Percentiles rank a stretch among this genome's conserved stretches.
Evolutionary conservation across 2,329 filamentous ascomycete genomes (phyloP).

Genomic region (Ophiostoma angusticollis): DNA sequence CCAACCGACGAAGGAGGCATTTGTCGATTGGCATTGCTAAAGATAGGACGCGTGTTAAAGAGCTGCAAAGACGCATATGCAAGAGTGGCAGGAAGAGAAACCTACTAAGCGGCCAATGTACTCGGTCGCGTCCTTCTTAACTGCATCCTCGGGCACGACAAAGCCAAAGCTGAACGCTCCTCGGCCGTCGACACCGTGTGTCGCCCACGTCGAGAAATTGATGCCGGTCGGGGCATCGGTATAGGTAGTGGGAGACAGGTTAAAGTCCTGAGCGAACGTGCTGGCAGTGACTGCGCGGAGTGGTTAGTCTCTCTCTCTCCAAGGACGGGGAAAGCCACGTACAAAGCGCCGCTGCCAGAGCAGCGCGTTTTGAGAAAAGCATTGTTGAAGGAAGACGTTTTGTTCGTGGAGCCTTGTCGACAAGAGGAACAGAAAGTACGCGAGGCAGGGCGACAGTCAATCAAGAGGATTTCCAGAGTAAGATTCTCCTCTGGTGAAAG

Average conservation of each 20-base stretch:
- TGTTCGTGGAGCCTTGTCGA: too few relatives aligned
- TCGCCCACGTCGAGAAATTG: conserved; percentile 10
- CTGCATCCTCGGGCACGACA: conserved; percentile 36
- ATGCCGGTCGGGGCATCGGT: conserved; percentile 9
- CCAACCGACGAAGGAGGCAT: conserved; percentile 38
- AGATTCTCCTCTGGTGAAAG: too few relatives aligned
- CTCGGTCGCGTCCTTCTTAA: conserved; percentile 35
- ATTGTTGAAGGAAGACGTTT: too few relatives aligned
- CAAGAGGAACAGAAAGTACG: too few relatives aligned
- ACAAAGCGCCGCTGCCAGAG: too few relatives aligned
- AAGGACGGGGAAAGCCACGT: too few relatives aligned
- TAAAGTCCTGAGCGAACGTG: background rate
- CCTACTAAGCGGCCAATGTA: conserved; percentile 46
- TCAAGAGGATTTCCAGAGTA: too few relatives aligned
- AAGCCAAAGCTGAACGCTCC: conserved; percentile 32
- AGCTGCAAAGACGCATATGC: too few relatives aligned
- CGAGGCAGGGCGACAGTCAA: too few relatives aligned
- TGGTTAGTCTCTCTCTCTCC: too few relatives aligned
- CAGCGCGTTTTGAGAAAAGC: too few relatives aligned
- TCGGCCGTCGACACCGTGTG: background rate
- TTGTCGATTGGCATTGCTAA: conserved; percentile 32
- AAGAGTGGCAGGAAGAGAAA: conserved; percentile 8
- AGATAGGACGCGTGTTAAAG: too few relatives aligned
- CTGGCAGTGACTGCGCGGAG: background rate
- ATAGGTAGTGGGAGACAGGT: background rate